Evolutionary conservation across 2,329 filamentous ascomycete genomes (phyloP).

Genomic region (Aureobasidium leucospermi): DNA sequence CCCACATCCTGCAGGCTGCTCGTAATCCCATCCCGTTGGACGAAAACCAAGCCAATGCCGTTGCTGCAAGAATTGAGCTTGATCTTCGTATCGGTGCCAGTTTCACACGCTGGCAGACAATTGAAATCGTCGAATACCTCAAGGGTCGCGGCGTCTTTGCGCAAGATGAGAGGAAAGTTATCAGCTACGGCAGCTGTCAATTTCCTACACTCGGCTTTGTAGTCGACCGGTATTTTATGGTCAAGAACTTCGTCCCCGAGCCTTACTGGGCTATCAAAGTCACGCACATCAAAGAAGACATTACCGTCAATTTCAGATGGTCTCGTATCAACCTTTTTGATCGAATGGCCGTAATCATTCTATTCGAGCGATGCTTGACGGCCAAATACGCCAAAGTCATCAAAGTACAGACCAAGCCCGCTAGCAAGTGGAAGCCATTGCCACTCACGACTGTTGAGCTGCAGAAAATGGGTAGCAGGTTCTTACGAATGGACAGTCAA

Average conservation of each 20-base stretch:
- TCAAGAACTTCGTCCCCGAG: conserved; percentile 89
- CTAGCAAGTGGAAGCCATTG: conserved; percentile 87
- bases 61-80: conserved; percentile 81
- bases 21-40: conserved; percentile 70
- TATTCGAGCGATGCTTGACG: conserved; percentile 77
- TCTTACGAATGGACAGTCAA: conserved; percentile 85
- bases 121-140: conserved; percentile 25
- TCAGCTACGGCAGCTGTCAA: conserved; percentile 63
- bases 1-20: conserved; percentile 83
- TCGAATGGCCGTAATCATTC: conserved; percentile 66
- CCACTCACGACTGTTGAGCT: conserved; percentile 93
- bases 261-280: conserved; percentile 89
- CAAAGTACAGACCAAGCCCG: conserved; percentile 84
- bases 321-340: conserved; percentile 78
- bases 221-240: conserved; percentile 89
- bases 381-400: conserved; percentile 72
- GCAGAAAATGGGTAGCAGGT: conserved; percentile 87
- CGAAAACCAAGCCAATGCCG: conserved; percentile 77
- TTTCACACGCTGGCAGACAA: conserved; percentile 82
- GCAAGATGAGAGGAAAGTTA: conserved; percentile 46
- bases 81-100: conserved; percentile 88
- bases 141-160: neutral
- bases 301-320: conserved; percentile 81
- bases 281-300: conserved; percentile 66
- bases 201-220: conserved; percentile 96